A percentile compares a stretch with the other conserved stretches of the same genome.
These are phyloP conservation scores for Tolypocladium guangdongense DNA, from an alignment of 2,329 filamentous ascomycete genomes.

Conservation along the genomic window DNA sequence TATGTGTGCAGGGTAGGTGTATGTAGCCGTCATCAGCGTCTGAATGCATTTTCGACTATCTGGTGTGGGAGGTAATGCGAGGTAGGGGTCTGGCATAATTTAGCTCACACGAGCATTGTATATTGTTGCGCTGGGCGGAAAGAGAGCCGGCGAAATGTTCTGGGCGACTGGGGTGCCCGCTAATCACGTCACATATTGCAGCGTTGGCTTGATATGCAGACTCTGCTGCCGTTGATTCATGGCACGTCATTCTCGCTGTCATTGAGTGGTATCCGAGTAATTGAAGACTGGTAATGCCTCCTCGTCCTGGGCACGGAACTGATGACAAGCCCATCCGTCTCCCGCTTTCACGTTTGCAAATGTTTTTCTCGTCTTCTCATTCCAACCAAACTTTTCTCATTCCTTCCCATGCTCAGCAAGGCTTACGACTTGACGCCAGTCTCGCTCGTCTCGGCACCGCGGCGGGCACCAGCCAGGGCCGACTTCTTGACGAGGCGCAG, in stretches of 20 bases:
- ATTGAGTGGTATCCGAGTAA: constrained; percentile 1
- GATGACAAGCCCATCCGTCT: not conserved
- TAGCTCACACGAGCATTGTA: not conserved
- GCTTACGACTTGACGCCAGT: constrained; percentile 9
- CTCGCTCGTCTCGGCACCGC: constrained; percentile 1
- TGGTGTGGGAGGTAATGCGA: not conserved
- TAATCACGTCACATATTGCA: not conserved
- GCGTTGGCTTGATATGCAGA: not conserved
- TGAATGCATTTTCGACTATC: not conserved
- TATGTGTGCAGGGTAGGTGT: not conserved
- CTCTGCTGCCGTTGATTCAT: not conserved
- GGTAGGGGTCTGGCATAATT: not conserved
- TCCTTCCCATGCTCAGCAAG: not conserved
- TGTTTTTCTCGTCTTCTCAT: not conserved
- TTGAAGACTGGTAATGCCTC: not conserved
- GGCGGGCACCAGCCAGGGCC: constrained; percentile 12
- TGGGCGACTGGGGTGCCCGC: not conserved
- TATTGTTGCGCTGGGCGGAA: not conserved
- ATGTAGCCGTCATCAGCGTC: too few species aligned
- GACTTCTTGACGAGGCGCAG: constrained; percentile 39
- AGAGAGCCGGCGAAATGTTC: not conserved
- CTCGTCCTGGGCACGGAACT: not conserved
- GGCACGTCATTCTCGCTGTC: not conserved
- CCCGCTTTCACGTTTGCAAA: not conserved
- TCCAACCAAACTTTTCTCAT: not conserved